Conservation (phyloP, 305 asterid species). For the Rubia balearica region DNA sequence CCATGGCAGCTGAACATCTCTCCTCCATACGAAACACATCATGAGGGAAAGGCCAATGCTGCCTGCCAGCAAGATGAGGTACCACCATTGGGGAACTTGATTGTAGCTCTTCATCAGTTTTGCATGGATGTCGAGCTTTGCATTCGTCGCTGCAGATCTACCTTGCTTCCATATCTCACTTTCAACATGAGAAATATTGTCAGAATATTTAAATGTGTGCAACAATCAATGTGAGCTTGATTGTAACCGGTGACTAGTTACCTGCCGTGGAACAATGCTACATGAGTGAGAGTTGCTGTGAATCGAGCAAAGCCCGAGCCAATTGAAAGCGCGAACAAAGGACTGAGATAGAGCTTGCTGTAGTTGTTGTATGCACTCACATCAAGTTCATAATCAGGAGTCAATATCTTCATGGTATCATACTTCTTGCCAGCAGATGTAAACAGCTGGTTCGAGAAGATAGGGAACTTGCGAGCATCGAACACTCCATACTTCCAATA, state of each 20-base stretch:
- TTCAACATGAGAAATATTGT: conserved; percentile 8
- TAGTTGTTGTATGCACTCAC: conserved; percentile 60
- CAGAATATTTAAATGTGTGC: not conserved
- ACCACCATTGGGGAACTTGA: conserved; percentile 96
- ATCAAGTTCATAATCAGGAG: conserved; percentile 78
- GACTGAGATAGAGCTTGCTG: conserved; percentile 94
- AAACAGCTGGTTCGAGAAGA: conserved; percentile 75
- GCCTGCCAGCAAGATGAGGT: conserved; percentile 46
- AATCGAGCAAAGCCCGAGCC: conserved; percentile 97
- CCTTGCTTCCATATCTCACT: conserved; percentile 95
- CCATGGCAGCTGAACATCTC: conserved; percentile 86
- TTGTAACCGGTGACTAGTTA: conserved; percentile 14
- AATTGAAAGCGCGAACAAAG: conserved; percentile 88
- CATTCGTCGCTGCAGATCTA: conserved; percentile 60
- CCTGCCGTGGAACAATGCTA: conserved; percentile 90
- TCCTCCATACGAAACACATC: conserved; percentile 69
- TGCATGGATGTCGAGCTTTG: conserved; percentile 59
- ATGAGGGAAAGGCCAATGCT: conserved; percentile 57
- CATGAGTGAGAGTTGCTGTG: conserved; percentile 92
- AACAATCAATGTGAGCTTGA: too few species aligned
- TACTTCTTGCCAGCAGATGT: conserved; percentile 63
- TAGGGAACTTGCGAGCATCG: conserved; percentile 82
- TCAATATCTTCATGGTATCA: conserved; percentile 72
- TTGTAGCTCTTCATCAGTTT: conserved; percentile 76
- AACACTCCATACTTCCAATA: conserved; percentile 94